Conservation (phyloP, 176 grass and related monocot species). For the Carex pumila region DNA sequence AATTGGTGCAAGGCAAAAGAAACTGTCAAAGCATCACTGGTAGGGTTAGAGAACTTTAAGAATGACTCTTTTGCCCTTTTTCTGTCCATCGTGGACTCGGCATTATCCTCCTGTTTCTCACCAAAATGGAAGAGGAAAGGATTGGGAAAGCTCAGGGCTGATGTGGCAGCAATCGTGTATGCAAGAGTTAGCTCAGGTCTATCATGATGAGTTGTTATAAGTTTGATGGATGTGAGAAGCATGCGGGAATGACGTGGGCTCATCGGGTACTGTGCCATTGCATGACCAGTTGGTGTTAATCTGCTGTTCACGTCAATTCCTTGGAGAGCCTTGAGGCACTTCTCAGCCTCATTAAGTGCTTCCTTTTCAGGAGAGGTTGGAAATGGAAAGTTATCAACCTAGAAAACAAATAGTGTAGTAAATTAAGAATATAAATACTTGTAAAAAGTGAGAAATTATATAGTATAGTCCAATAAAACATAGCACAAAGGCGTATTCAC, state of each 20-base stretch:
- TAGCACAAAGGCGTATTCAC: not conserved
- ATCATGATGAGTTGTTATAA: constrained; percentile 44
- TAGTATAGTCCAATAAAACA: not conserved
- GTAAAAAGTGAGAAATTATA: not conserved
- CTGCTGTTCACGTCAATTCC: constrained; percentile 44
- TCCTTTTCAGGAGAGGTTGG: constrained; percentile 61
- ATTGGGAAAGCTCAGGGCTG: constrained; percentile 82
- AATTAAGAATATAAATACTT: constrained; percentile 6
- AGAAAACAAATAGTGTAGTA: constrained; percentile 5
- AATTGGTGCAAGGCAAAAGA: constrained; percentile 67
- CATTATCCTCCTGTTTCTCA: constrained; percentile 27
- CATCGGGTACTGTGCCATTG: constrained; percentile 88
- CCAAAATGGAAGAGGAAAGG: constrained; percentile 63
- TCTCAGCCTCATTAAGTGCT: constrained; percentile 73
- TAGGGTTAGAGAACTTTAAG: constrained; percentile 57
- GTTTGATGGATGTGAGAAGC: constrained; percentile 78
- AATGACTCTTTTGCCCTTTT: constrained; percentile 64
- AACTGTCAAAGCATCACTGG: constrained; percentile 87
- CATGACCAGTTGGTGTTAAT: constrained; percentile 71
- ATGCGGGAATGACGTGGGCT: constrained; percentile 86
- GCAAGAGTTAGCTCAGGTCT: constrained; percentile 60
- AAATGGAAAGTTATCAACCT: constrained; percentile 97
- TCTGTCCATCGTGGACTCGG: constrained; percentile 30
- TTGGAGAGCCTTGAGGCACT: constrained; percentile 79
- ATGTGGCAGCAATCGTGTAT: constrained; percentile 63